phyloP scores from a whole-genome alignment of 768 basidiomycete species.

The Xerocomus potaroensis region DNA sequence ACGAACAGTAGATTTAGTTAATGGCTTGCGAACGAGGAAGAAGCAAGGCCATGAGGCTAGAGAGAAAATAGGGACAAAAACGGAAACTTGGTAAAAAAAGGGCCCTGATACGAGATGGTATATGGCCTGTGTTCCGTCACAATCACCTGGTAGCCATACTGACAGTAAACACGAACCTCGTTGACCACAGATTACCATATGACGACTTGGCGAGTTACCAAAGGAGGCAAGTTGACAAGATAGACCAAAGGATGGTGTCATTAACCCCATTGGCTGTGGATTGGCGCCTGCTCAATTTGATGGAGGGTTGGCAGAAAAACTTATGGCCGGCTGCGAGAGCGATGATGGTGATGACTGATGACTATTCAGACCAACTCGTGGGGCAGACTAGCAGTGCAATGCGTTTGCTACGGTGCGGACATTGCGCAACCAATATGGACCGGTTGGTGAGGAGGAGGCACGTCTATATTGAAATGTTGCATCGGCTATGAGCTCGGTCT shows the following conservation, averaged over 20 bases:
- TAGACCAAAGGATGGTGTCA: no score
- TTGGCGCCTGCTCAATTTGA: conserved; percentile 3
- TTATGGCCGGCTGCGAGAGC: conserved; percentile 21
- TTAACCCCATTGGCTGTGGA: conserved; percentile 4
- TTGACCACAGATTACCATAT: conserved; percentile 6
- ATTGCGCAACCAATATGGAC: conserved; percentile 21
- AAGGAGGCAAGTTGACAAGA: neutral
- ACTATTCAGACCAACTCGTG: conserved; percentile 17
- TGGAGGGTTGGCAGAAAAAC: conserved; percentile 15
- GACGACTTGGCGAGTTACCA: neutral
- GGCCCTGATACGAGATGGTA: conserved; percentile 4
- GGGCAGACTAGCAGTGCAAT: conserved; percentile 7
- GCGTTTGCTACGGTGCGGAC: conserved; percentile 24
- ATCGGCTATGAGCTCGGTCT: conserved; percentile 19
- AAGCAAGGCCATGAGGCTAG: conserved; percentile 20
- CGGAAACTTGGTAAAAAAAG: conserved; percentile 7
- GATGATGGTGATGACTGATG: no score
- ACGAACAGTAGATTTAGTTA: conserved; percentile 15
- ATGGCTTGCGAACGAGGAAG: conserved; percentile 15
- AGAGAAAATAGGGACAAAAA: neutral
- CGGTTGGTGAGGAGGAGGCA: conserved; percentile 2
- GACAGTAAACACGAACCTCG: conserved; percentile 3
- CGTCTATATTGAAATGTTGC: conserved; percentile 5
- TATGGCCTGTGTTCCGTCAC: conserved; percentile 1
- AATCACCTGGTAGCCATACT: conserved; percentile 1